These are phyloP conservation scores for Waitea zeae DNA, from an alignment of 1,284 basidiomycete species.

Conservation along the genomic window DNA sequence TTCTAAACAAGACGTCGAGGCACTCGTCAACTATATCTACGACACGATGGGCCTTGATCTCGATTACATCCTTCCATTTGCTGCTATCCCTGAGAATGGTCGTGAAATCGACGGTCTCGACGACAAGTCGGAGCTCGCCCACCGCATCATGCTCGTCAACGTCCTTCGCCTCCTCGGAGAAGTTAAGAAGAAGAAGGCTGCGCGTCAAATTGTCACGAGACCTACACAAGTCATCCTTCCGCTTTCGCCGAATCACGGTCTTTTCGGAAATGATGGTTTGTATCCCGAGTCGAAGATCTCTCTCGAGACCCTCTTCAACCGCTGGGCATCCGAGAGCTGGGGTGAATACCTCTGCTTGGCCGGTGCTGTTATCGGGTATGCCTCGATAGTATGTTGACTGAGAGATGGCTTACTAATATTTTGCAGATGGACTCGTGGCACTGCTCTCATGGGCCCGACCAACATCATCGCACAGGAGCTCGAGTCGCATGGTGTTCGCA, in stretches of 20 bases:
- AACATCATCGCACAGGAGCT: constrained; percentile 92
- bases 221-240: constrained; percentile 97
- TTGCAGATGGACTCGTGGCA: constrained; percentile 84
- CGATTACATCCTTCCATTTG: constrained; percentile 97
- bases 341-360: constrained; percentile 97
- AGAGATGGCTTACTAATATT: constrained; percentile 7
- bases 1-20: constrained; percentile 95
- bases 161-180: constrained; percentile 89
- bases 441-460: constrained; percentile 93
- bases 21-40: constrained; percentile 97
- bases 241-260: constrained; percentile 92
- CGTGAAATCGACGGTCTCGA: constrained; percentile 95
- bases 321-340: constrained; percentile 98
- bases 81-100: constrained; percentile 95
- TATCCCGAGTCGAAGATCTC: constrained; percentile 99
- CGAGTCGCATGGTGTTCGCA: constrained; percentile 87
- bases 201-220: constrained; percentile 88
- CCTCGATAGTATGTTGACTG: constrained; percentile 5
- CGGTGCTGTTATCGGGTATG: constrained; percentile 92
- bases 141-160: constrained; percentile 94
- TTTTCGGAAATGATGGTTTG: constrained; percentile 95
- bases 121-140: constrained; percentile 94
- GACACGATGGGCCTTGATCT: constrained; percentile 87
- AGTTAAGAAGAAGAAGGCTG: constrained; percentile 96
- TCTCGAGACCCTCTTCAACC: constrained; percentile 93